A percentile compares a stretch with the other conserved stretches of the same genome.
These are phyloP conservation scores for Stereum hirsutum DNA, from an alignment of 1,284 basidiomycete genomes.

Conservation along the genomic window DNA sequence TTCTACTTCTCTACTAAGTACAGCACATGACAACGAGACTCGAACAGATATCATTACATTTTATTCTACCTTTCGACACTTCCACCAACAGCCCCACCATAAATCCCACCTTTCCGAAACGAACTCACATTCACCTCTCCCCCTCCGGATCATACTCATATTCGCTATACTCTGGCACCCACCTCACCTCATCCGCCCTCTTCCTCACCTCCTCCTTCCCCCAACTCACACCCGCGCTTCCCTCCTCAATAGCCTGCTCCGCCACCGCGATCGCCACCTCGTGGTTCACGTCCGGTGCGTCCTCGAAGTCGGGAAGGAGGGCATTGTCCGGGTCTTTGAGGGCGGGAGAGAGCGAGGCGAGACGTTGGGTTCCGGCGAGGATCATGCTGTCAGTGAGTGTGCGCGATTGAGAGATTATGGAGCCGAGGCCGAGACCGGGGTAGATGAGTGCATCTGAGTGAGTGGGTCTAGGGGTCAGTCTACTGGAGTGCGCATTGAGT, in stretches of 20 bases:
- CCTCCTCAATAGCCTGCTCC: constrained; percentile 68
- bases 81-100: too few relatives aligned
- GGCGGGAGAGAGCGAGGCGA: constrained; percentile 72
- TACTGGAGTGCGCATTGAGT: not conserved
- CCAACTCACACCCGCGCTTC: constrained; percentile 47
- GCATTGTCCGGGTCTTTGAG: constrained; percentile 54
- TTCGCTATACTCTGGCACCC: constrained; percentile 54
- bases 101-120: constrained; percentile 1
- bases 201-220: constrained; percentile 41
- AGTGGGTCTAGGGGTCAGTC: not conserved
- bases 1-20: too few relatives aligned
- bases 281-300: constrained; percentile 62
- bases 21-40: too few relatives aligned
- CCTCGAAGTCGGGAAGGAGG: constrained; percentile 65
- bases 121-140: constrained; percentile 15
- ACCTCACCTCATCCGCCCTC: constrained; percentile 40
- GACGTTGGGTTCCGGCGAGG: constrained; percentile 63
- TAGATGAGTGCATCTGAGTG: constrained; percentile 63
- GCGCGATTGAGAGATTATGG: constrained; percentile 53
- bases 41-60: not conserved
- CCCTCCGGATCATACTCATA: constrained; percentile 60
- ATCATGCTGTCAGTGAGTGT: constrained; percentile 70
- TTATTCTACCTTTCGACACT: too few relatives aligned
- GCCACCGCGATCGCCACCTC: constrained; percentile 78
- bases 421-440: constrained; percentile 72